Percentiles rank a stretch among this genome's conserved stretches.
Conservation (phyloP, 768 basidiomycete species). For the Cystobasidium onofrii region DNA sequence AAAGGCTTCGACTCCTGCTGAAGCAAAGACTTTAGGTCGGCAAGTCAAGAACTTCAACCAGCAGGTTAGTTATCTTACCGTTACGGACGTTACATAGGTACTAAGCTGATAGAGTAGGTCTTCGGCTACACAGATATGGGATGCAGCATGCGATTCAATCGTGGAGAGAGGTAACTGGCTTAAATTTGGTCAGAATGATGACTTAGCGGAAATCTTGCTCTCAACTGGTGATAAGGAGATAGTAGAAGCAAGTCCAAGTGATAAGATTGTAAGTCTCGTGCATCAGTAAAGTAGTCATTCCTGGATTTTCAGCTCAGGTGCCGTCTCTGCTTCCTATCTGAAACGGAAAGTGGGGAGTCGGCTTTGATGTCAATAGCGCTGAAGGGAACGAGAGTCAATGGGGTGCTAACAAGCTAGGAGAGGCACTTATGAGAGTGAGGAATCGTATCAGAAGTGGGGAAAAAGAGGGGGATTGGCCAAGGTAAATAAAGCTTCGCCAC, state of each 20-base stretch:
- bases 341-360: conserved; percentile 25
- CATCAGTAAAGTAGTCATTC: too few relatives aligned
- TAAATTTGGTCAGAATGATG: conserved; percentile 25
- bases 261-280: conserved; percentile 19
- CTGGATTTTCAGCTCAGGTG: too few relatives aligned
- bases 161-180: conserved; percentile 30
- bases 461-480: conserved; percentile 18
- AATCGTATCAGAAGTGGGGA: conserved; percentile 18
- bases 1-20: conserved; percentile 20
- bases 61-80: background rate
- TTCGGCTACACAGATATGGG: too few relatives aligned
- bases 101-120: too few relatives aligned
- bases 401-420: conserved; percentile 25
- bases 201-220: conserved; percentile 6
- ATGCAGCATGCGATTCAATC: conserved; percentile 25
- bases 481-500: background rate
- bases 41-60: conserved; percentile 34
- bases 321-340: too few relatives aligned
- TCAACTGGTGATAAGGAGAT: conserved; percentile 7
- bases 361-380: conserved; percentile 18
- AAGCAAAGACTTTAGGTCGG: conserved; percentile 29
- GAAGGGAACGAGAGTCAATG: conserved; percentile 17
- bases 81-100: too few relatives aligned
- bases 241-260: conserved; percentile 21
- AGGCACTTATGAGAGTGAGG: conserved; percentile 26